Evolutionary conservation across 768 basidiomycete genomes (phyloP).

Genomic region (Lactifluus pinguis): DNA sequence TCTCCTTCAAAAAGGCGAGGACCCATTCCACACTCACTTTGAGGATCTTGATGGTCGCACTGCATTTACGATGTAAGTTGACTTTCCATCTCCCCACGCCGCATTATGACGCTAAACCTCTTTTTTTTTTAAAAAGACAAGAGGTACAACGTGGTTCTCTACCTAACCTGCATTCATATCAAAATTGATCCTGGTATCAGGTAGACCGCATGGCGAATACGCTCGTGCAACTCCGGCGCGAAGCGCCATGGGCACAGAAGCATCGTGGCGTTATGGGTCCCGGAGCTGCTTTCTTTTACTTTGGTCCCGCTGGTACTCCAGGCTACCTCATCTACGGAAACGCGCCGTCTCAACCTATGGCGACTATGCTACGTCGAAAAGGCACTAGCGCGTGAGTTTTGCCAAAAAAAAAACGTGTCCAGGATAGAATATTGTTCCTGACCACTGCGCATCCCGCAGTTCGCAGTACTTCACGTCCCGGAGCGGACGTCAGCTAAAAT

Average conservation of each 20-base stretch:
- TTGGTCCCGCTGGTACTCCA: constrained; percentile 52
- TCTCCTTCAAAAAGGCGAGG: constrained; percentile 56
- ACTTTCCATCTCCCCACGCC: neutral
- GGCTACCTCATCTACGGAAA: constrained; percentile 68
- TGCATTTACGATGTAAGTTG: constrained; percentile 61
- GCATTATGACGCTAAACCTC: neutral
- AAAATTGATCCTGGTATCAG: constrained; percentile 25
- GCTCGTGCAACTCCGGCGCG: constrained; percentile 55
- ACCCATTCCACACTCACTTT: constrained; percentile 51
- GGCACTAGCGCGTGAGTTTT: constrained; percentile 52
- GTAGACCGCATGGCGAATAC: constrained; percentile 50
- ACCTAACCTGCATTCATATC: neutral
- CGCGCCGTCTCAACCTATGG: constrained; percentile 48
- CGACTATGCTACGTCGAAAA: constrained; percentile 45
- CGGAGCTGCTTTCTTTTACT: constrained; percentile 64
- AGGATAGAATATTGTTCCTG: neutral
- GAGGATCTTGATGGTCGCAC: constrained; percentile 53
- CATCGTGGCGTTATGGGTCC: constrained; percentile 74
- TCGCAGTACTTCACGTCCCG: constrained; percentile 69
- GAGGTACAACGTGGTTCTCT: constrained; percentile 2
- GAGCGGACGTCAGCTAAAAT: constrained; percentile 64
- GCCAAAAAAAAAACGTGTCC: too few relatives aligned
- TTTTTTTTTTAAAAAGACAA: constrained; percentile 6
- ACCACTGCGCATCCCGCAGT: constrained; percentile 27
- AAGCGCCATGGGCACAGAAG: constrained; percentile 56